Base-by-base conservation (phyloP, 352 stramenopile genomes). In the Pythium rhizo-oryzae region DNA sequence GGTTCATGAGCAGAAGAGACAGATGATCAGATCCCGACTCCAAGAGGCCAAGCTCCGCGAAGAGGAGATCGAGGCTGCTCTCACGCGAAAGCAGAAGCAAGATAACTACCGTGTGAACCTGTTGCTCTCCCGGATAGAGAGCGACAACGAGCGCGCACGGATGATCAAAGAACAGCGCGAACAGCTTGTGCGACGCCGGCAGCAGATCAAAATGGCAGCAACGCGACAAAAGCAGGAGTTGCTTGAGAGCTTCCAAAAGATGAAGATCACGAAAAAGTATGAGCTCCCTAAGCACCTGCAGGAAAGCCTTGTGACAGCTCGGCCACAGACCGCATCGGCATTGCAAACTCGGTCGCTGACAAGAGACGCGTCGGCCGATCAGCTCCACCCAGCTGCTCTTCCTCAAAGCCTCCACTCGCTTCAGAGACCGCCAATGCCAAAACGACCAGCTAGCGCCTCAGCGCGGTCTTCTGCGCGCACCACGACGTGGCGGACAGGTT, bases 221-320 rank as follows among this genome's bases (percentile, higher is more conserved):
- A 75, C 57, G 21, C 69, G 80, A 0, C 80, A 94, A 39, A 92
- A 92, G 56, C 75, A 87, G 24, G 78, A 93, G 28, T 80, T 94
- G n/a, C 58, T 94, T 5, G 81, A 92, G 15, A 90, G 74, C 52
- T 93, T 95, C 54, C 80, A 93, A 69, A 87, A 88, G 57, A 92
- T 95, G 85, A 89, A 91, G 62, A 76, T 93, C 39, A 91, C 81
- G 7, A 94, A 93, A 47, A 92, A 90, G 50, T 85, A 85, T 24
- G 72, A 89, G 46, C 51, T 93, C 2, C 81, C 82, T 11, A 80
- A 85, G 47, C 71, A 92, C 52, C 47, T 93, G 43, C 66, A 60
- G 18, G 28, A 63, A 13, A 85, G 69, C 59, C 66, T 79, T 13
- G 30, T 59, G 8, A 25, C 35, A 12, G 23, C 8, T n/a, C 69